Evolutionary conservation across 108 stramenopile species (phyloP).

Genomic region (Craspedostauros australis): DNA sequence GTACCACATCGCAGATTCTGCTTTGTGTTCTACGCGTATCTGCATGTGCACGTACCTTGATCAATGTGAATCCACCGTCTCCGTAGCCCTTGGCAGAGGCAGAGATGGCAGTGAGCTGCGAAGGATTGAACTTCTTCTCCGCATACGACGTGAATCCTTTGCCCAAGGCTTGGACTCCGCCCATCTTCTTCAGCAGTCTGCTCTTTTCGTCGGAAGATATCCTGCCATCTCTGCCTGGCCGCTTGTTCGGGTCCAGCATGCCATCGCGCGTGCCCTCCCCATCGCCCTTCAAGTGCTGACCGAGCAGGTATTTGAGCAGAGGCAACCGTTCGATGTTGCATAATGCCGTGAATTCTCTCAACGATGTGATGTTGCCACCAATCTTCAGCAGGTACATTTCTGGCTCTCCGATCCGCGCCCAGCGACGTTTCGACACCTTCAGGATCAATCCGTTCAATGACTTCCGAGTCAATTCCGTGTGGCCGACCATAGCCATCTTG

Average conservation of each 20-base stretch:
- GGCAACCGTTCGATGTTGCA: conserved; percentile 64
- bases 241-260: too few relatives aligned
- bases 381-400: conserved; percentile 60
- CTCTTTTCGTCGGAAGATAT: too few relatives aligned
- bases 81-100: conserved; percentile 72
- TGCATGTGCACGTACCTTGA: conserved; percentile 85
- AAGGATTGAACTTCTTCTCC: conserved; percentile 67
- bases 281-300: conserved; percentile 26
- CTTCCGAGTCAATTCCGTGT: conserved; percentile 45
- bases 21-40: too few relatives aligned
- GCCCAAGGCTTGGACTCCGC: conserved; percentile 60
- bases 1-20: too few relatives aligned
- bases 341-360: conserved; percentile 80
- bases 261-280: not conserved
- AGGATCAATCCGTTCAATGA: conserved; percentile 46
- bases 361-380: conserved; percentile 67
- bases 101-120: conserved; percentile 74
- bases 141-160: conserved; percentile 77
- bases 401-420: conserved; percentile 32
- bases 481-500: conserved; percentile 51
- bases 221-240: too few relatives aligned
- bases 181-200: conserved; percentile 49
- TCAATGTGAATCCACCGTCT: conserved; percentile 79
- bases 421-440: conserved; percentile 58
- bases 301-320: conserved; percentile 54